Evolutionary conservation across 257 asterid genomes (phyloP).

Genomic region (Solanum phureja): DNA sequence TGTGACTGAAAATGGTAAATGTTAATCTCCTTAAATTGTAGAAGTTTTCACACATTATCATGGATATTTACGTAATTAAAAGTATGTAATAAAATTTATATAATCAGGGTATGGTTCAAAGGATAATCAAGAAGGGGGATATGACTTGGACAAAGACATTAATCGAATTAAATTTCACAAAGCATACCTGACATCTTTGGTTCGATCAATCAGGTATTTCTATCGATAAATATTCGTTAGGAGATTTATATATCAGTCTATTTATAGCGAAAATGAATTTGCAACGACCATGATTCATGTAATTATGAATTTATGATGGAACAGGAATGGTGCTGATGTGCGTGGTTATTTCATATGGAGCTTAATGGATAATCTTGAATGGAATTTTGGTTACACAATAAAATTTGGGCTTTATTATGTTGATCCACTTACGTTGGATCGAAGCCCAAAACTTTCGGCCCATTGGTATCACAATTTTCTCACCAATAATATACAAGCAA

Average conservation of each 20-base stretch:
- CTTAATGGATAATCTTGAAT: constrained; percentile 62
- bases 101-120: constrained; percentile 48
- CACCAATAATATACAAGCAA: constrained; percentile 3
- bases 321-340: constrained; percentile 55
- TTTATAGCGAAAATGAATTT: background rate
- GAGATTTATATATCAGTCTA: background rate
- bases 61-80: background rate
- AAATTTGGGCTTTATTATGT: constrained; percentile 50
- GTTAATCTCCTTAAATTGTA: background rate
- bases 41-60: background rate
- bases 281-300: background rate
- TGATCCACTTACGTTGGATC: constrained; percentile 22
- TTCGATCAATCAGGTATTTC: constrained; percentile 51
- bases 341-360: constrained; percentile 72
- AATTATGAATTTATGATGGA: background rate
- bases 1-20: constrained; percentile 63
- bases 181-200: constrained; percentile 48
- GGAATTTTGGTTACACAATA: constrained; percentile 34
- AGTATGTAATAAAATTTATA: background rate
- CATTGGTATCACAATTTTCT: constrained; percentile 53
- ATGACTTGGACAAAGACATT: constrained; percentile 25
- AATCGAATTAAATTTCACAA: constrained; percentile 42
- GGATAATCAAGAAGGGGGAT: background rate
- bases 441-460: constrained; percentile 56
- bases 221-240: background rate